Conservation (phyloP, 1,284 basidiomycete species). For the Anthracocystis walkeri region DNA sequence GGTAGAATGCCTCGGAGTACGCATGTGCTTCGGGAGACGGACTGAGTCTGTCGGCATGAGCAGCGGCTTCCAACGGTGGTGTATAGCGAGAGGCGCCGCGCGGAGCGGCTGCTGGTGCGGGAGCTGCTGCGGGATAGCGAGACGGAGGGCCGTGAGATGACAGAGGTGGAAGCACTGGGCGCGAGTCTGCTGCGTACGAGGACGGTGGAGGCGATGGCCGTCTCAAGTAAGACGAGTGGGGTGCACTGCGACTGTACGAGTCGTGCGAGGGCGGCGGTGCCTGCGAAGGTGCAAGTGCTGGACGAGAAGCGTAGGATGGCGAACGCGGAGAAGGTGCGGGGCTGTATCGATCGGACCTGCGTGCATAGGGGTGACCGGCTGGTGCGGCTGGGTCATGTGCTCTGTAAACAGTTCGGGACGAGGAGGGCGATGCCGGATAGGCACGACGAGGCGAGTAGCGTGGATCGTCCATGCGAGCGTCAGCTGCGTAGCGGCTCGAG, state of each 20-base stretch:
- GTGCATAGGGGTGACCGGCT: constrained; percentile 15
- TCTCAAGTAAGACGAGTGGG: constrained; percentile 30
- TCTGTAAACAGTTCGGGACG: constrained; percentile 25
- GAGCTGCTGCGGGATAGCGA: constrained; percentile 24
- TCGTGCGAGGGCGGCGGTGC: constrained; percentile 22
- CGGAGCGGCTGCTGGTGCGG: constrained; percentile 9
- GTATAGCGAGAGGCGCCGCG: constrained; percentile 35
- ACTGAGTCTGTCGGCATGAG: constrained; percentile 24
- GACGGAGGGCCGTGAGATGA: constrained; percentile 26
- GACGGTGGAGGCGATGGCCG: constrained; percentile 38
- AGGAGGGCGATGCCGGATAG: constrained; percentile 32
- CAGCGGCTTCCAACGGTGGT: constrained; percentile 28
- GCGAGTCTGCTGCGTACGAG: constrained; percentile 27
- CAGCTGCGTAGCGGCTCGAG: constrained; percentile 25
- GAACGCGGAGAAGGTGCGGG: constrained; percentile 35
- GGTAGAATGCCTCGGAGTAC: constrained; percentile 47
- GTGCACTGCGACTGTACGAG: constrained; percentile 27
- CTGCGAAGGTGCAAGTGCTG: constrained; percentile 14
- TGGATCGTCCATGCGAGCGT: constrained; percentile 31
- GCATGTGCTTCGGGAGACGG: constrained; percentile 30
- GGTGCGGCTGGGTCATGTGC: constrained; percentile 27
- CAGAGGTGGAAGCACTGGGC: constrained; percentile 45
- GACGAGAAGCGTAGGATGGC: constrained; percentile 40
- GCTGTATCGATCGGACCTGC: constrained; percentile 42
- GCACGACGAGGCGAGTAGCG: constrained; percentile 48